phyloP scores from a whole-genome alignment of 441 rosid species.

The Erodium texanum region DNA sequence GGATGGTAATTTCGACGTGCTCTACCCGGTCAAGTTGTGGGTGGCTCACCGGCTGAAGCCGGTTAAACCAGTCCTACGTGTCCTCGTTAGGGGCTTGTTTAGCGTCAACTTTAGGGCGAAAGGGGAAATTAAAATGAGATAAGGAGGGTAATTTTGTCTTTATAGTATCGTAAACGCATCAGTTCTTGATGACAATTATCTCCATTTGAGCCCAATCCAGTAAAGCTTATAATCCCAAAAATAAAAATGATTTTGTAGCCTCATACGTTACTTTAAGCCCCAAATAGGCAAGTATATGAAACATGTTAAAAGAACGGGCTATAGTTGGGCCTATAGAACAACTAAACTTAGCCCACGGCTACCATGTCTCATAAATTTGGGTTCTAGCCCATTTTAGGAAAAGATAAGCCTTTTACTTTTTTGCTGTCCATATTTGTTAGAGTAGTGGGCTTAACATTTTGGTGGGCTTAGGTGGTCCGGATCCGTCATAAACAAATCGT shows the following conservation, averaged over 20 bases:
- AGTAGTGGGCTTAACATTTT: no score
- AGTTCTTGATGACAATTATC: no score
- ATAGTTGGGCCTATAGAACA: neutral
- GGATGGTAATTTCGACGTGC: conserved; percentile 30
- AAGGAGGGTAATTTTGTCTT: neutral
- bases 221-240: neutral
- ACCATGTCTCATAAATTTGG: neutral
- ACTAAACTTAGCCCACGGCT: neutral
- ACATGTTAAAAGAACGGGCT: neutral
- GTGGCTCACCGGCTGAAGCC: conserved; percentile 39
- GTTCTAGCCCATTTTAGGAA: neutral
- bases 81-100: conserved; percentile 20
- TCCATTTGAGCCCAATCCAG: neutral
- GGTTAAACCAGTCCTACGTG: conserved; percentile 23
- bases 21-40: conserved; percentile 31
- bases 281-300: neutral
- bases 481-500: no score
- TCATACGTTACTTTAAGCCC: neutral
- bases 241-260: neutral
- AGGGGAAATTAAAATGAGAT: neutral
- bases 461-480: no score
- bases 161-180: neutral
- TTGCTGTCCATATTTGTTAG: no score
- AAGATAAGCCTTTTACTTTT: neutral
- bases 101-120: neutral